Percentiles rank a stretch among this genome's conserved stretches.
phyloP scores from a whole-genome alignment of 805 yeast species.

The Candida chauliodis region DNA sequence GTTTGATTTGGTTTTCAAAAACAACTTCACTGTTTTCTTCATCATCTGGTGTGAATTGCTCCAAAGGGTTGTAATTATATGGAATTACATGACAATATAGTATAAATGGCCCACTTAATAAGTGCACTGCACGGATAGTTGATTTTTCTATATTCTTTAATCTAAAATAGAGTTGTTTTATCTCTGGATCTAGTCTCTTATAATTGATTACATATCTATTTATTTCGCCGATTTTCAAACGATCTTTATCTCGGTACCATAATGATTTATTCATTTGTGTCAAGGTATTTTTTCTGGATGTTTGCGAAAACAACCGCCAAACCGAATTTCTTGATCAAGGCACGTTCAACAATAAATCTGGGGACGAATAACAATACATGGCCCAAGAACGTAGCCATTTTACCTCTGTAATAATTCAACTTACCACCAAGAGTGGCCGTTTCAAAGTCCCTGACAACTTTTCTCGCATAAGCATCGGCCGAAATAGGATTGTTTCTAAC shows the following conservation, averaged over 20 bases:
- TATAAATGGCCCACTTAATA: constrained; percentile 41
- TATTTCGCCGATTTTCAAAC: constrained; percentile 37
- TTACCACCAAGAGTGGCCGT: constrained; percentile 26
- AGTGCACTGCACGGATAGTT: constrained; percentile 37
- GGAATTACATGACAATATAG: constrained; percentile 45
- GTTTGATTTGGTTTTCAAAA: constrained; percentile 49
- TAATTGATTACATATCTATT: constrained; percentile 30
- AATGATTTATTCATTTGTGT: constrained; percentile 15
- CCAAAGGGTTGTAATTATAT: constrained; percentile 24
- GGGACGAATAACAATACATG: constrained; percentile 40
- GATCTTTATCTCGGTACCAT: constrained; percentile 36
- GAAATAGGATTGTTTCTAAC: constrained; percentile 55
- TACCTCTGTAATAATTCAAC: constrained; percentile 58
- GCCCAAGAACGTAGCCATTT: constrained; percentile 36
- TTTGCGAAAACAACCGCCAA: constrained; percentile 22
- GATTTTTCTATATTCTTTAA: constrained; percentile 38
- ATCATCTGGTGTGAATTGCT: constrained; percentile 21
- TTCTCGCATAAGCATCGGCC: constrained; percentile 53
- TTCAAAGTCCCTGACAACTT: constrained; percentile 51
- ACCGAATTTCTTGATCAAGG: constrained; percentile 34
- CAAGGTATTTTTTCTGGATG: constrained; percentile 19
- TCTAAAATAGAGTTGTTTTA: constrained; percentile 27
- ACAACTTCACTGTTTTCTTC: constrained; percentile 27
- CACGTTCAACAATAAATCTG: constrained; percentile 41
- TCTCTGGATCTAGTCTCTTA: constrained; percentile 15